Base-by-base conservation (phyloP, 176 grass and related monocot species). In the Ananas comosus region DNA sequence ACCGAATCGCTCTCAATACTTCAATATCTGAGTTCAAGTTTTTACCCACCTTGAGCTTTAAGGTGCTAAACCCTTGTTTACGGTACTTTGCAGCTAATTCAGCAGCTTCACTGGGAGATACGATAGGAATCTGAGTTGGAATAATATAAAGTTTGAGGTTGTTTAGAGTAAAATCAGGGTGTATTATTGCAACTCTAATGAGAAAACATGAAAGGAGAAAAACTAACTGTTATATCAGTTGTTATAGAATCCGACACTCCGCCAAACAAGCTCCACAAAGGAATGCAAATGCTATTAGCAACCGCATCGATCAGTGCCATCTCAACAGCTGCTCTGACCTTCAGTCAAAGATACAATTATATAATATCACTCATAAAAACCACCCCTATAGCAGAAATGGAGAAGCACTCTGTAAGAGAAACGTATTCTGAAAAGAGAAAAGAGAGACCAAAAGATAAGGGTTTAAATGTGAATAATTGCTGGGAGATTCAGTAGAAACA, bases 301-400 rank as follows among this genome's bases (percentile, higher is more conserved):
- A 84, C 90, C 2, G 94, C 94, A 51, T 99, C 94, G 58, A 99
- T 91, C 17, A 99, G 27, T 50, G 94, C 89, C 94, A 99, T 99
- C 66, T 93, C 94, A 57, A 93, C 72, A 70, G 90, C 94, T 74
- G 94, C 94, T 79, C 89, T 91, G 64, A 88, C 87, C 95, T 99
- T 91, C 64, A 87, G 16, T 74, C 25, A 52, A 81, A 82, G 53
- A 13, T 11, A 28, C 12, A 72, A 12, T 51, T 57, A 72, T 64
- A 59, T 70, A 50, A 65, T 19, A 67, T 67, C 33, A 49, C 9
- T n/a, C 6, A 67, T 17, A 8, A 48, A 67, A 67, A 67, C 56
- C 56, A 61, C 56, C 22, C 16, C 21, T 61, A 61, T 18, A 61
- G 56, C n/a, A 61, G 8, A 61, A 61, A 16, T 22, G 56, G n/a